Percentiles rank a stretch among this genome's conserved stretches.
phyloP scores from a whole-genome alignment of 768 basidiomycete genomes.

The Gautieria morchelliformis region DNA sequence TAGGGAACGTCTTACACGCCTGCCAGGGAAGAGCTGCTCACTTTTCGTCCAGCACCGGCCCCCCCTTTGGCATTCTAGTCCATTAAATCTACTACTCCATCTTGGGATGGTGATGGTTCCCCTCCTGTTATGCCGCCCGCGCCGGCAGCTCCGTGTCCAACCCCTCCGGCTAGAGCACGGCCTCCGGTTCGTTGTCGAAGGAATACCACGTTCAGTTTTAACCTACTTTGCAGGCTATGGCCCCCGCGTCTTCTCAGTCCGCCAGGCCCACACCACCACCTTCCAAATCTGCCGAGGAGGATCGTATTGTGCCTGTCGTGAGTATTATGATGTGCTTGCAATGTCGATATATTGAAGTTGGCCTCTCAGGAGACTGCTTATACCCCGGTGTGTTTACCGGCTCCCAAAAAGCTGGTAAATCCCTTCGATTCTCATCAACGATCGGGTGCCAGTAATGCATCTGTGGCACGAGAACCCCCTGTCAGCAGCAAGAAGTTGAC shows the following conservation, averaged over 20 bases:
- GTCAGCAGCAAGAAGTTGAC: slow-evolving; percentile 68
- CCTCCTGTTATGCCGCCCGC: slow-evolving; percentile 33
- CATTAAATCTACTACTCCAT: slow-evolving; percentile 38
- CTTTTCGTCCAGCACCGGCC: slow-evolving; percentile 29
- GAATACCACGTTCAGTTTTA: background rate
- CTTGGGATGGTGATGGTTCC: slow-evolving; percentile 42
- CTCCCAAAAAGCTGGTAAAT: slow-evolving; percentile 83
- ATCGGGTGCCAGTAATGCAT: slow-evolving; percentile 5
- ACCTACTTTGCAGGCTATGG: background rate
- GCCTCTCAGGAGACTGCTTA: slow-evolving; percentile 62
- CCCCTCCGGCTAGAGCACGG: slow-evolving; percentile 20
- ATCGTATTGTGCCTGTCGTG: slow-evolving; percentile 72
- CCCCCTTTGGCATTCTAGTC: slow-evolving; percentile 26
- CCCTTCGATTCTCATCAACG: slow-evolving; percentile 38
- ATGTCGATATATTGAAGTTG: background rate
- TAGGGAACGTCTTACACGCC: slow-evolving; percentile 20
- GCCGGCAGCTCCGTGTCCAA: slow-evolving; percentile 34
- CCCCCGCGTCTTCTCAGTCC: background rate
- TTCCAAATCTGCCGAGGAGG: slow-evolving; percentile 66
- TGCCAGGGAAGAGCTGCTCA: slow-evolving; percentile 15
- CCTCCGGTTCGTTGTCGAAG: background rate
- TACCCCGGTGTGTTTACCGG: slow-evolving; percentile 74
- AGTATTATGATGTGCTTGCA: slow-evolving; percentile 11
- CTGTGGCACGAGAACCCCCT: background rate
- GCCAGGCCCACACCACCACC: slow-evolving; percentile 18